These are phyloP conservation scores for Ceratobasidium sp. DNA, from an alignment of 1,284 basidiomycete genomes.

Conservation along the genomic window DNA sequence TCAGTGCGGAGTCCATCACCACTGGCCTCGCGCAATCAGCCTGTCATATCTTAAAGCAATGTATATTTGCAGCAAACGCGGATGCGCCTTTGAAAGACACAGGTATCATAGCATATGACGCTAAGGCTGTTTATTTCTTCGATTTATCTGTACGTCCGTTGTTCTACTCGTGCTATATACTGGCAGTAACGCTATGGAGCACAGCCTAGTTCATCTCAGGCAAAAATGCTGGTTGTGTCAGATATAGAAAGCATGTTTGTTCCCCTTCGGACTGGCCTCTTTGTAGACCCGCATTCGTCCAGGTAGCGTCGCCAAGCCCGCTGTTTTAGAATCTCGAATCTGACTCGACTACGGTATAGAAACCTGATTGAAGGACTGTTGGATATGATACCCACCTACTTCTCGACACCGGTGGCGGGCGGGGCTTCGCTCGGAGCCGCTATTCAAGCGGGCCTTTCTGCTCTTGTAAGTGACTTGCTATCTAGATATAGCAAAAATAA, in stretches of 20 bases:
- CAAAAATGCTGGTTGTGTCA: slow-evolving; percentile 83
- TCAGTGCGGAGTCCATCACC: slow-evolving; percentile 73
- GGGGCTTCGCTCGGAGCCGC: slow-evolving; percentile 83
- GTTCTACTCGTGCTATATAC: slow-evolving; percentile 37
- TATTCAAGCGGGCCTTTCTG: slow-evolving; percentile 74
- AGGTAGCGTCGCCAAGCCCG: slow-evolving; percentile 56
- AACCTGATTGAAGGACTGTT: slow-evolving; percentile 69
- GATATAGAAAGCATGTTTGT: slow-evolving; percentile 93
- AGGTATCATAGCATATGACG: slow-evolving; percentile 83
- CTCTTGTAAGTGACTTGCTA: slow-evolving; percentile 62
- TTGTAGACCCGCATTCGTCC: slow-evolving; percentile 79
- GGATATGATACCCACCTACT: slow-evolving; percentile 69
- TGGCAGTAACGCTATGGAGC: slow-evolving; percentile 42
- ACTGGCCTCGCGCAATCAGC: slow-evolving; percentile 63
- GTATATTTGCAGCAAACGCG: slow-evolving; percentile 19
- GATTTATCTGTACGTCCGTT: slow-evolving; percentile 76
- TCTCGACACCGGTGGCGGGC: slow-evolving; percentile 58
- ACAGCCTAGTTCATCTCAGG: slow-evolving; percentile 64
- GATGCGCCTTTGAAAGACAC: slow-evolving; percentile 10
- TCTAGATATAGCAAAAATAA: neutral
- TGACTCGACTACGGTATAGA: slow-evolving; percentile 51
- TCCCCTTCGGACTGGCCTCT: slow-evolving; percentile 77
- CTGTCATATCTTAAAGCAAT: slow-evolving; percentile 19
- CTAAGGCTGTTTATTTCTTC: slow-evolving; percentile 82
- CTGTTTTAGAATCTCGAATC: neutral